phyloP scores from a whole-genome alignment of 2,329 filamentous ascomycete genomes.

The Xylaria sp. region DNA sequence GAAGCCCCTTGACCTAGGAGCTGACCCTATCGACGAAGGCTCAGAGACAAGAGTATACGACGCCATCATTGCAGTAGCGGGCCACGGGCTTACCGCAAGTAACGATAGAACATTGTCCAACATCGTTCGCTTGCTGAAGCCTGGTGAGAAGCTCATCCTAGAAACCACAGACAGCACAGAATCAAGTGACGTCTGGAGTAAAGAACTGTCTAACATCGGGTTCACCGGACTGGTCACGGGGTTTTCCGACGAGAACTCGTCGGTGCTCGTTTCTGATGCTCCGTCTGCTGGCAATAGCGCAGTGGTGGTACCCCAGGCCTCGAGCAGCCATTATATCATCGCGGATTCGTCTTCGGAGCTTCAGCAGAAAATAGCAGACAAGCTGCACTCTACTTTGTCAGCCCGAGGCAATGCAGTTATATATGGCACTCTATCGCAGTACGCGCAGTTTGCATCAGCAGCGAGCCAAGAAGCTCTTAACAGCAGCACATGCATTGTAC shows the following conservation, averaged over 20 bases:
- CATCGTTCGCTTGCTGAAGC: constrained; percentile 8
- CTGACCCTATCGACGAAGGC: constrained; percentile 47
- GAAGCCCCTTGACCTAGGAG: constrained; percentile 45
- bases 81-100: constrained; percentile 5
- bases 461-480: constrained; percentile 18
- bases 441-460: constrained; percentile 12
- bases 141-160: constrained; percentile 6
- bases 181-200: constrained; percentile 10
- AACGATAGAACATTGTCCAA: constrained; percentile 3
- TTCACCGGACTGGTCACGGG: constrained; percentile 47
- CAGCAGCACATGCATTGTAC: constrained; percentile 24
- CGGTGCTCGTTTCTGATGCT: constrained; percentile 10
- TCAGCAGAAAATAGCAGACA: constrained; percentile 17
- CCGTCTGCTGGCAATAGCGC: constrained; percentile 10
- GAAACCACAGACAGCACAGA: background rate
- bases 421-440: constrained; percentile 16
- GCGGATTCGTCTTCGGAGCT: background rate
- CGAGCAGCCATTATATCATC: constrained; percentile 12
- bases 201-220: constrained; percentile 26
- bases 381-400: constrained; percentile 12
- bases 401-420: background rate
- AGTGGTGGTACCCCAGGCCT: constrained; percentile 30
- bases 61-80: constrained; percentile 44
- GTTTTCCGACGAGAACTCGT: constrained; percentile 46
- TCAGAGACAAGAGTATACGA: constrained; percentile 46